A percentile compares a stretch with the other conserved stretches of the same genome.
Evolutionary conservation across 805 yeast species (phyloP).

Genomic region (Ogataea methylovora): DNA sequence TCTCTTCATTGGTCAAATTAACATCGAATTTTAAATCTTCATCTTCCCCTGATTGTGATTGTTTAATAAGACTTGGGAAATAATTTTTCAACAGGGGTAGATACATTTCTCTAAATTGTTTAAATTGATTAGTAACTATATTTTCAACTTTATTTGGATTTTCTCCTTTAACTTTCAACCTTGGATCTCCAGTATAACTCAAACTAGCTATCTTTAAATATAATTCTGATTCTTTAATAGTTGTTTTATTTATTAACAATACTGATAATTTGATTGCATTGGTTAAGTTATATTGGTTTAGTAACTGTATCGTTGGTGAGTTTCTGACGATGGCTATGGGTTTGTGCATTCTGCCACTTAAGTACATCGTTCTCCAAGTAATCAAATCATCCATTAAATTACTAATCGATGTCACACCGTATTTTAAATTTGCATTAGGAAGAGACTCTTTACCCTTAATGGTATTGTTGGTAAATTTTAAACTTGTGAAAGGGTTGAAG

Average conservation of each 20-base stretch:
- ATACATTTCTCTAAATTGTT: conserved; percentile 64
- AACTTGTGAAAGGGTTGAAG: conserved; percentile 80
- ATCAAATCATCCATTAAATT: conserved; percentile 58
- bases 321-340: conserved; percentile 76
- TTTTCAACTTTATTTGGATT: conserved; percentile 83
- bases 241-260: conserved; percentile 36
- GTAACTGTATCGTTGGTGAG: conserved; percentile 51
- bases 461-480: no score
- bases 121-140: conserved; percentile 72
- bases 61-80: conserved; percentile 24
- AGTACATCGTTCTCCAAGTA: conserved; percentile 80
- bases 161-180: conserved; percentile 83
- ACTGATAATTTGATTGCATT: conserved; percentile 70
- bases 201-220: conserved; percentile 72
- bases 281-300: conserved; percentile 70
- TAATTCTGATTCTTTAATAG: conserved; percentile 32
- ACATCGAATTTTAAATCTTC: conserved; percentile 15
- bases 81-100: conserved; percentile 48
- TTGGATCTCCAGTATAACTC: conserved; percentile 85
- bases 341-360: conserved; percentile 91
- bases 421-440: conserved; percentile 45
- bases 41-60: conserved; percentile 11
- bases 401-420: conserved; percentile 73
- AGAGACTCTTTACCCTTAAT: conserved; percentile 22
- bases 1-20: conserved; percentile 25